These are phyloP conservation scores for Xylariaceae sp. DNA, from an alignment of 2,329 filamentous ascomycete species.

Conservation along the genomic window DNA sequence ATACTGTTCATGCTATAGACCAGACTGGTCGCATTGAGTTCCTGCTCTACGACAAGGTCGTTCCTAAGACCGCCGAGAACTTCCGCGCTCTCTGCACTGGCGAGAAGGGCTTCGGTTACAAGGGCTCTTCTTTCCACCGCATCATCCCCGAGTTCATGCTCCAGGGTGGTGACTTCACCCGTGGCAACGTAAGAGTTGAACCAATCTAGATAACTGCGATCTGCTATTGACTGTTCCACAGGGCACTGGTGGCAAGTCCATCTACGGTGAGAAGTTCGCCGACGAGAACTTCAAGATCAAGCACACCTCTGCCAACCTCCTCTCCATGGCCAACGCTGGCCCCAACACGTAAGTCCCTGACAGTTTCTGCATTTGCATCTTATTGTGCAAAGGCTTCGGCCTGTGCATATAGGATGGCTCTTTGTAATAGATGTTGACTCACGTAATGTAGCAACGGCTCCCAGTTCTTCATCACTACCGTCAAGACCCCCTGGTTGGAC, in stretches of 20 bases:
- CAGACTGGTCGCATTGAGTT: slow-evolving; percentile 81
- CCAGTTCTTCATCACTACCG: slow-evolving; percentile 97
- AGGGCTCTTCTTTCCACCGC: slow-evolving; percentile 81
- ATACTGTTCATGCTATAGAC: slow-evolving; percentile 41
- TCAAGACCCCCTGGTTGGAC: slow-evolving; percentile 80
- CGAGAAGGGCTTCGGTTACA: slow-evolving; percentile 78
- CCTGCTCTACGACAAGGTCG: slow-evolving; percentile 76
- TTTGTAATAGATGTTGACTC: slow-evolving; percentile 2
- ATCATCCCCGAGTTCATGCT: slow-evolving; percentile 94
- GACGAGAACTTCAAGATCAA: slow-evolving; percentile 84
- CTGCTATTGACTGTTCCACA: slow-evolving; percentile 33
- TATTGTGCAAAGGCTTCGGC: background rate
- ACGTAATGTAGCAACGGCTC: slow-evolving; percentile 73
- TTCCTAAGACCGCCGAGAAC: slow-evolving; percentile 84
- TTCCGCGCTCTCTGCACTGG: slow-evolving; percentile 79
- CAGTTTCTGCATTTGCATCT: background rate
- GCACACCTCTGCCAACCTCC: slow-evolving; percentile 70
- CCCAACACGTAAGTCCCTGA: slow-evolving; percentile 69
- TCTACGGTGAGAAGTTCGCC: slow-evolving; percentile 90
- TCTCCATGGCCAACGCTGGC: slow-evolving; percentile 95
- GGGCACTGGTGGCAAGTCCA: slow-evolving; percentile 89
- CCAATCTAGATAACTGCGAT: background rate
- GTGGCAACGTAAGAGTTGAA: slow-evolving; percentile 66
- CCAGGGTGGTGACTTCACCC: slow-evolving; percentile 93
- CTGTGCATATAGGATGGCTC: background rate